Conservation (phyloP, 202 grass and related monocot genomes). For the Panicum virgatum region DNA sequence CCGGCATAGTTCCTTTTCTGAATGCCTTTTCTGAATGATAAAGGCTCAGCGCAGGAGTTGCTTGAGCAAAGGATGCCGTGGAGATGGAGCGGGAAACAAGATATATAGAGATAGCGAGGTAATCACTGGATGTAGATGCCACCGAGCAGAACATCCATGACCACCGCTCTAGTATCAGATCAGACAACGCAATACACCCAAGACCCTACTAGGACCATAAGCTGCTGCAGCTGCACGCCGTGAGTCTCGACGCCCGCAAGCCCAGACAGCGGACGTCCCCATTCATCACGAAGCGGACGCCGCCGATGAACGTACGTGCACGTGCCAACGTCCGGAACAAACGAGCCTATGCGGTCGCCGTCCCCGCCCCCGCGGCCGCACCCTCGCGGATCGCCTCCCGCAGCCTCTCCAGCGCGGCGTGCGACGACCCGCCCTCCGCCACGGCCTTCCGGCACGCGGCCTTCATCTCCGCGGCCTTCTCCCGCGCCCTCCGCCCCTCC, state of each 20-base stretch:
- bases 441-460: conserved; percentile 45
- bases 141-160: background rate
- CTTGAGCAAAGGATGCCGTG: background rate
- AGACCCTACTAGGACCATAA: background rate
- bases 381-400: background rate
- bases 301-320: background rate
- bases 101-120: background rate
- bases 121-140: background rate
- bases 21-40: too few relatives aligned
- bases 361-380: background rate
- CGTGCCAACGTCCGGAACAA: background rate
- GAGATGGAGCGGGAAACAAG: background rate
- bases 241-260: background rate
- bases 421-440: conserved; percentile 46
- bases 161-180: too few relatives aligned
- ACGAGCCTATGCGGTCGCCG: background rate
- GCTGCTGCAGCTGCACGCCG: background rate
- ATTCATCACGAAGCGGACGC: background rate
- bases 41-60: too few relatives aligned
- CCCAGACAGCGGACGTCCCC: background rate
- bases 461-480: conserved; percentile 44
- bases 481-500: conserved; percentile 43
- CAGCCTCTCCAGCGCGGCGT: conserved; percentile 29
- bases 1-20: too few relatives aligned
- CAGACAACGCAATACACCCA: too few relatives aligned